Conservation (phyloP, 1,139 yeast species). For the Candida glucosophila region DNA sequence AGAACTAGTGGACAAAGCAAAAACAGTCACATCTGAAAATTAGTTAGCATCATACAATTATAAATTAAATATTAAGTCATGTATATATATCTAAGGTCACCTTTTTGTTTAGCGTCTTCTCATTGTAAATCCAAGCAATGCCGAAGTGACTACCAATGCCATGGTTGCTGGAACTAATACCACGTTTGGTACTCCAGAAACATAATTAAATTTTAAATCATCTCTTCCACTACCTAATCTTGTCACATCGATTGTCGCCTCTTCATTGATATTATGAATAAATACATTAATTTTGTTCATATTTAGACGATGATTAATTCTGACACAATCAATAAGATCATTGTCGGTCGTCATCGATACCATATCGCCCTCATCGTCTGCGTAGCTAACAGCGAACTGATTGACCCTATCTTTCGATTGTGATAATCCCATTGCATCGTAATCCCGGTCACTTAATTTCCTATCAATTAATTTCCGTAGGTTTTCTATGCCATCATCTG, state of each 20-base stretch:
- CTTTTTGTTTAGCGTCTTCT: constrained; percentile 14
- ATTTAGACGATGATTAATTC: constrained; percentile 39
- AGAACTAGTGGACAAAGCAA: constrained; percentile 25
- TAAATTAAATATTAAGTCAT: constrained; percentile 2
- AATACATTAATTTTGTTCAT: constrained; percentile 62
- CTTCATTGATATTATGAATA: constrained; percentile 61
- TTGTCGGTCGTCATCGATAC: constrained; percentile 69
- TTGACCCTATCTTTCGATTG: constrained; percentile 15
- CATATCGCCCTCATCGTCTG: constrained; percentile 81
- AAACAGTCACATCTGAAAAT: constrained; percentile 8
- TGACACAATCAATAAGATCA: constrained; percentile 67
- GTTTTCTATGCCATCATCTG: constrained; percentile 23
- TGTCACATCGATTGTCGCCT: constrained; percentile 19
- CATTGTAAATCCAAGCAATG: constrained; percentile 44
- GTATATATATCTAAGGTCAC: constrained; percentile 3
- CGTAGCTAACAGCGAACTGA: constrained; percentile 61
- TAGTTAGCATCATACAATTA: no score
- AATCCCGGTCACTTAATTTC: constrained; percentile 36
- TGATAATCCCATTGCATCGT: constrained; percentile 26
- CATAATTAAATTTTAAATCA: constrained; percentile 26
- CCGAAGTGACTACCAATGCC: constrained; percentile 53
- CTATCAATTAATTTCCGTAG: constrained; percentile 33
- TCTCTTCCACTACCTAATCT: constrained; percentile 6
- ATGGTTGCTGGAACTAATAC: constrained; percentile 58
- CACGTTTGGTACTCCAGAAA: constrained; percentile 56